Base-by-base conservation (phyloP, 2,329 filamentous ascomycete genomes). In the Mollisiaceae sp. region DNA sequence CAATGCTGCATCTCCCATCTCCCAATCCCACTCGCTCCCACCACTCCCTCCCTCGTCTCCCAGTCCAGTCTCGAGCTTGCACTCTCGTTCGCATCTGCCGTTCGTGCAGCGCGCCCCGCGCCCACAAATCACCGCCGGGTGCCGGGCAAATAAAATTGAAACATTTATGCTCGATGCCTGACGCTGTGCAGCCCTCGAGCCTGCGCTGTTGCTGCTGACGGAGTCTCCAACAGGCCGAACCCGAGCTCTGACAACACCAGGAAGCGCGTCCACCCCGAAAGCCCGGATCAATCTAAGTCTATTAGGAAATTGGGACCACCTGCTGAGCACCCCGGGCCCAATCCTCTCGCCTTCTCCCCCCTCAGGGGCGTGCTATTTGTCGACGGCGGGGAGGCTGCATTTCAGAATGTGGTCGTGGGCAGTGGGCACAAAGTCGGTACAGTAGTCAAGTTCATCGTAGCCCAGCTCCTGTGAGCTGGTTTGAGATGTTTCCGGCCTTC, bases 281-380 rank as follows among this genome's bases (percentile, higher is more conserved):
- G 22, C 36, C 32, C 27, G 36, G 32, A 41, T 39, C n/a, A 20
- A 20, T 57, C 59, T 39, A 54, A 52, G n/a, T 6, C 15, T 8
- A 43, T 35, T 27, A 43, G 22, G 50, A 32, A 56, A 38, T 43
- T 62, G 35, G 20, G 36, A 22, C 9, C 20, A 56, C 39, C 50
- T 43, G 47, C 60, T 62, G 60, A 62, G 24, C 50, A 24, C 41
- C 47, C 22, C 43, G 45, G 59, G 59, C 14, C 32, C 32, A 61
- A 32, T 35, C 32, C 59, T 45, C 59, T 45, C 39, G 5, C 43
- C n/a, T 38, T 14, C 27, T 32, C 27, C 27, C 6, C 3, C 27
- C 27, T 32, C 58, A 32, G 41, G 35, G 56, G 56, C 35, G 12
- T 57, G 11, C 35, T 57, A 57, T 57, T 57, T 39, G 55, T 41